Evolutionary conservation across 2,329 filamentous ascomycete species (phyloP), one percentile per base, ranked within the genome.

Genomic region (Chrysoporthe austroafricana): DNA sequence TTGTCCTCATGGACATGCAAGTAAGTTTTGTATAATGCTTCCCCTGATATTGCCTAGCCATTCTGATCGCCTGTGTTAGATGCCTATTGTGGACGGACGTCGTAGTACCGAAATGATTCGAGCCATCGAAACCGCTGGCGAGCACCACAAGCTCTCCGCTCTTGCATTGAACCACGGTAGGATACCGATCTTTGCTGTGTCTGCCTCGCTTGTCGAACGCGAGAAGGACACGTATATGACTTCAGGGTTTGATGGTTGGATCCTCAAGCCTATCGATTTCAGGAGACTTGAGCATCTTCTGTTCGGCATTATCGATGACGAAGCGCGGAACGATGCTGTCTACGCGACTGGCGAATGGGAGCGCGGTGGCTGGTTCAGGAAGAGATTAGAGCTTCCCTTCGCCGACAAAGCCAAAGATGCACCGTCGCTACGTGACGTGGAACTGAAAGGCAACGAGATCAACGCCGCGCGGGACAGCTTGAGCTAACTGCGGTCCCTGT

Each of bases 1-100:
- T 93, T 5, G 84, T 97, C 60, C 83, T 97, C 70, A 97, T 97
- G 94, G 94, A 97, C 75, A 93, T 97, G 86, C 93, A 97, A 84
- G 93, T 94, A 76, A 78, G 87, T 79, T 14, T 66, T 48, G 64
- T 74, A 34, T 11, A 14, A n/a, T 3, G 13, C 13, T 59, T 26
- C 4, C 1, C 4, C n/a, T 3, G 34, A 9, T 7, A n/a, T 42
- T 14, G 39, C 42, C 5, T 1, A 42, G 4, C 6, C 1, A 39
- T 60, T 8, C n/a, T 43, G 6, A 43, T 26, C 14, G 6, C 36
- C 59, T 56, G 2, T 26, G 18, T 2, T 65, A 96, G 93, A 97
- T 97, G 94, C 93, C 94, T 21, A 96, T 97, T 43, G 91, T 96
- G 4, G 93, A 97, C 74, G 94, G 94, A 16, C 84, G 94, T 36